A percentile compares a stretch with the other conserved stretches of the same genome.
Conservation (phyloP, 768 basidiomycete species). For the Gloeopeniophorella convolvens region DNA sequence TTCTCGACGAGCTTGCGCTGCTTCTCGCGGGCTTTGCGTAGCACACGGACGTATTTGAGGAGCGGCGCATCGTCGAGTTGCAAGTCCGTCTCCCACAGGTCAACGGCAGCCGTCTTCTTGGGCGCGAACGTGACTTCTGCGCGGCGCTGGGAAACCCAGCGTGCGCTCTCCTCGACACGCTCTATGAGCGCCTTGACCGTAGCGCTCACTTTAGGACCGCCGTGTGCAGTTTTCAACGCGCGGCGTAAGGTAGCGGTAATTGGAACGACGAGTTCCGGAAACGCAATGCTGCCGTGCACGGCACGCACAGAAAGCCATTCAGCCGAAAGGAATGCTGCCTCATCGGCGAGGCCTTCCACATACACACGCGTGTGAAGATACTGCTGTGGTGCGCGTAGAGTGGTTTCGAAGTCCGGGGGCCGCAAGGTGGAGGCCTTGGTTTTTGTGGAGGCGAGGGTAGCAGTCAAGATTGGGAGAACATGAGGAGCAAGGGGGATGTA, state of each 20-base stretch:
- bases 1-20: slow-evolving; percentile 65
- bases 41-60: slow-evolving; percentile 73
- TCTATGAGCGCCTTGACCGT: slow-evolving; percentile 75
- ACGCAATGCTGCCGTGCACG: slow-evolving; percentile 82
- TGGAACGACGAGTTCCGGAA: slow-evolving; percentile 88
- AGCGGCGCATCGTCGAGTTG: slow-evolving; percentile 68
- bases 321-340: slow-evolving; percentile 67
- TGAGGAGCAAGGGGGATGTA: slow-evolving; percentile 87
- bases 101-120: slow-evolving; percentile 58
- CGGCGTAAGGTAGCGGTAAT: slow-evolving; percentile 66
- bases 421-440: slow-evolving; percentile 81
- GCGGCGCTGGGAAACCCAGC: slow-evolving; percentile 70
- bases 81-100: slow-evolving; percentile 61
- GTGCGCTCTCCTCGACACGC: slow-evolving; percentile 76
- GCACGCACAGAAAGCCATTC: slow-evolving; percentile 71
- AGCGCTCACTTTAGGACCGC: slow-evolving; percentile 48
- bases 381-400: slow-evolving; percentile 81
- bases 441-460: slow-evolving; percentile 60
- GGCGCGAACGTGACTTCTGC: slow-evolving; percentile 72
- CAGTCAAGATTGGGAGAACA: slow-evolving; percentile 79
- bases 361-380: slow-evolving; percentile 87
- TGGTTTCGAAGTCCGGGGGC: slow-evolving; percentile 82
- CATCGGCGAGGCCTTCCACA: slow-evolving; percentile 76
- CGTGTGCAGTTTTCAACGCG: slow-evolving; percentile 56
- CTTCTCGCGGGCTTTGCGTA: slow-evolving; percentile 75